phyloP scores from a whole-genome alignment of 805 yeast species.

The Blastobotrys americana region DNA sequence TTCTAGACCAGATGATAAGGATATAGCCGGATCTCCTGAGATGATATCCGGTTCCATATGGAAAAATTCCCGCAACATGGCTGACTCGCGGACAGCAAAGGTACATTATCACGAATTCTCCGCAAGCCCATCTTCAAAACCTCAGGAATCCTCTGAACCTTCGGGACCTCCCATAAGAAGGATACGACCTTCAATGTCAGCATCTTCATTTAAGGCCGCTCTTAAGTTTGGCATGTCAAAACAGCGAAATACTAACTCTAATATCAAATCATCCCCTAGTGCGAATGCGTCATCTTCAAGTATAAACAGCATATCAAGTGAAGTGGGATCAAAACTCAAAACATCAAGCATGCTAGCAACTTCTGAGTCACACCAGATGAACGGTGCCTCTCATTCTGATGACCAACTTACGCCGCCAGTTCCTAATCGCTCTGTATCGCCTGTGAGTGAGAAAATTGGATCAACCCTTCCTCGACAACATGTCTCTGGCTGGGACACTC shows the following conservation, averaged over 20 bases:
- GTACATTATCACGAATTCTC: not conserved
- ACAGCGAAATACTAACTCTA: not conserved
- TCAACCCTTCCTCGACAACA: not conserved
- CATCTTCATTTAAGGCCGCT: constrained; percentile 4
- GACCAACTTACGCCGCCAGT: too few species aligned
- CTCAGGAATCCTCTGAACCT: not conserved
- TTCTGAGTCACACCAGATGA: not conserved
- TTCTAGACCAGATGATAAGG: too few species aligned
- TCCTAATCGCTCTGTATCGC: not conserved
- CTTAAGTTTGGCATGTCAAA: constrained; percentile 6
- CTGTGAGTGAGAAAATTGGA: not conserved
- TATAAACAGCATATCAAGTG: not conserved
- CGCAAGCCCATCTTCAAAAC: not conserved
- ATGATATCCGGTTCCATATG: not conserved
- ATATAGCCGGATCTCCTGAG: too few species aligned
- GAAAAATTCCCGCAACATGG: not conserved
- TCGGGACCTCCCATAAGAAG: not conserved
- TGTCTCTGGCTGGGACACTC: constrained; percentile 8
- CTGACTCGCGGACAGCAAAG: not conserved
- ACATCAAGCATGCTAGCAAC: too few species aligned
- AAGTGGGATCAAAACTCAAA: too few species aligned
- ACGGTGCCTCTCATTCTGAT: not conserved
- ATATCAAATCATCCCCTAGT: not conserved
- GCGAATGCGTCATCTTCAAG: not conserved
- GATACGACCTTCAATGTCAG: not conserved